These are phyloP conservation scores for Termitomyces sp. DNA, from an alignment of 768 basidiomycete species.

Conservation along the genomic window DNA sequence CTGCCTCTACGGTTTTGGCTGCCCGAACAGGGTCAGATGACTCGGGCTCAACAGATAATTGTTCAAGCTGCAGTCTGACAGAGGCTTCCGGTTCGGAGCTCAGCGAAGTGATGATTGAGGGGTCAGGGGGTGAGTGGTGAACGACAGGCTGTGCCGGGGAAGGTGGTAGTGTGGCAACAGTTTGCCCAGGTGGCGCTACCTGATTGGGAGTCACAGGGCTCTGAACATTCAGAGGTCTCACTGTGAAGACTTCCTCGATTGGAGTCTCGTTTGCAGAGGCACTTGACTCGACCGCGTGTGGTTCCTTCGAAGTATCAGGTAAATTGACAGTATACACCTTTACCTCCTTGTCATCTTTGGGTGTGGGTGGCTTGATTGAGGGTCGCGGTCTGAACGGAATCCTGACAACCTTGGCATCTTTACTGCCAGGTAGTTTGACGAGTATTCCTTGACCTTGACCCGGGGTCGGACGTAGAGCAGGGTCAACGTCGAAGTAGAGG, in stretches of 20 bases:
- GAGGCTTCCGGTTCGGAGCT: constrained; percentile 26
- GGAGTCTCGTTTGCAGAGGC: constrained; percentile 32
- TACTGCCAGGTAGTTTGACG: constrained; percentile 60
- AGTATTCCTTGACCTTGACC: constrained; percentile 54
- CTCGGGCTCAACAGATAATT: constrained; percentile 31
- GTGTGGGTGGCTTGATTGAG: constrained; percentile 13
- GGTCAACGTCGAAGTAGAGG: constrained; percentile 54
- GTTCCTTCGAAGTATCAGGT: constrained; percentile 36
- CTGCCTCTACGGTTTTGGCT: constrained; percentile 46
- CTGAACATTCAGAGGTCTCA: constrained; percentile 40
- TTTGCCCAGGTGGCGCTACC: constrained; percentile 11
- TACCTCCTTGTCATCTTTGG: constrained; percentile 30
- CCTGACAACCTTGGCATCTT: constrained; percentile 39
- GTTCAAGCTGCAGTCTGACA: constrained; percentile 36
- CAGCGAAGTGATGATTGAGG: constrained; percentile 17
- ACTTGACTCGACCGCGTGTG: constrained; percentile 10
- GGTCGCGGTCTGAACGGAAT: constrained; percentile 21
- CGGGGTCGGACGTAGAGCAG: constrained; percentile 52
- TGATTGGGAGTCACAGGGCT: constrained; percentile 25
- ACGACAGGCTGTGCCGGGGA: background rate
- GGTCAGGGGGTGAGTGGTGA: constrained; percentile 14
- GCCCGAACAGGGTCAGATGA: constrained; percentile 31
- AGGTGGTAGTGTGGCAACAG: constrained; percentile 4
- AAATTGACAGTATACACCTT: constrained; percentile 52
- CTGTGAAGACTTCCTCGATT: constrained; percentile 56